Evolutionary conservation across 495 filamentous ascomycete genomes (phyloP).

Genomic region (Aspergillus nanangensis): DNA sequence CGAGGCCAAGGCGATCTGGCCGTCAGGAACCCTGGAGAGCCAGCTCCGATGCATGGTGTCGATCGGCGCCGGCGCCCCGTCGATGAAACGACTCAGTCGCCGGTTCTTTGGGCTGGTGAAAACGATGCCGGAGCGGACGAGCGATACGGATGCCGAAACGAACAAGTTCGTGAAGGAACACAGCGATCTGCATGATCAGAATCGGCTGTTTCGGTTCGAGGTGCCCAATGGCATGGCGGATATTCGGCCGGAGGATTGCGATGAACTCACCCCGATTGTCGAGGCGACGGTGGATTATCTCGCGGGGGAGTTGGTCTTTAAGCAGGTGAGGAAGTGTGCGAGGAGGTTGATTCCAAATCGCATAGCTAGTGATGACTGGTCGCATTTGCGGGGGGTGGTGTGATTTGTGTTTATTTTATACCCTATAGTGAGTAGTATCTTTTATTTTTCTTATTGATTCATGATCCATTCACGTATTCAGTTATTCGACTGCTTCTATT

Average conservation of each 20-base stretch:
- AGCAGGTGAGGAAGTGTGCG: conserved; percentile 31
- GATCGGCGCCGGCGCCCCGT: conserved; percentile 40
- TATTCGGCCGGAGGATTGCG: conserved; percentile 35
- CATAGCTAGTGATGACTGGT: too few species aligned
- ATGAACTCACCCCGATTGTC: conserved; percentile 30
- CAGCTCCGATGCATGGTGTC: conserved; percentile 40
- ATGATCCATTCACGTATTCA: too few species aligned
- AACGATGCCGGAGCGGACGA: conserved; percentile 23
- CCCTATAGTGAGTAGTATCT: too few species aligned
- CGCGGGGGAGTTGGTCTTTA: conserved; percentile 27
- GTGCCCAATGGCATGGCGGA: conserved; percentile 38
- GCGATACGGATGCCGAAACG: conserved; percentile 38
- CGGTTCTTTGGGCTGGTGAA: conserved; percentile 24
- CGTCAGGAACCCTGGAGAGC: conserved; percentile 21
- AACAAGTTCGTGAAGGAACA: conserved; percentile 34
- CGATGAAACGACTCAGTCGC: conserved; percentile 22
- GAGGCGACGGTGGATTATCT: conserved; percentile 39
- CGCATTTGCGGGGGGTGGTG: too few species aligned
- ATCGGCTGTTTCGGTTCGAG: conserved; percentile 43
- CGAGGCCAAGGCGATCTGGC: conserved; percentile 39
- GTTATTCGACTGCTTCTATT: too few species aligned
- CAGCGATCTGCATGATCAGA: conserved; percentile 24
- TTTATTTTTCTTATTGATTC: too few species aligned
- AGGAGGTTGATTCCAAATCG: too few species aligned
- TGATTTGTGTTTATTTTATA: too few species aligned